phyloP scores from a whole-genome alignment of 2,329 filamentous ascomycete genomes.

The Penicillium griseofulvum region DNA sequence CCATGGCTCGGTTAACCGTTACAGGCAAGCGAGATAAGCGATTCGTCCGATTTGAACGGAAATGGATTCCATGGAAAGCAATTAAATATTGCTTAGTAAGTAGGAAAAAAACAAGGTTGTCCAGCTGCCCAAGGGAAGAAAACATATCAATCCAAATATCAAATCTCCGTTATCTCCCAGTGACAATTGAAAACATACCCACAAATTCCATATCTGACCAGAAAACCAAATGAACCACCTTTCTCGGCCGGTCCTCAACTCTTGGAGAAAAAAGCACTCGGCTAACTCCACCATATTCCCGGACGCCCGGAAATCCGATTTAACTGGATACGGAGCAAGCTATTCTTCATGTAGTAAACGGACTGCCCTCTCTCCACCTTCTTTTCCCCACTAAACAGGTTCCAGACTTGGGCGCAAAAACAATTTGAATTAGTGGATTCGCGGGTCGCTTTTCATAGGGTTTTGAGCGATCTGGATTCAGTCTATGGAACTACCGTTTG shows the following conservation, averaged over 20 bases:
- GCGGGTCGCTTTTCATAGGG: neutral
- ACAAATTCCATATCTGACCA: too few species aligned
- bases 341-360: neutral
- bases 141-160: too few species aligned
- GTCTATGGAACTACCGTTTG: too few species aligned
- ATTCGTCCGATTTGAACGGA: neutral
- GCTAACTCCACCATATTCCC: neutral
- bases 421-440: neutral
- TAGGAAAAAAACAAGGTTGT: too few species aligned
- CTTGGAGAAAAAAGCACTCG: neutral
- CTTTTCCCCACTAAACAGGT: neutral
- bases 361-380: neutral
- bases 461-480: too few species aligned
- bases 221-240: neutral
- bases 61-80: neutral
- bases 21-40: slow-evolving; percentile 1
- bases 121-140: too few species aligned
- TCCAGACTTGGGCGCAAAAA: too few species aligned
- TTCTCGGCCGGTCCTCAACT: neutral
- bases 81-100: neutral
- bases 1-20: neutral
- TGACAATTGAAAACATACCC: too few species aligned
- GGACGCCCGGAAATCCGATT: neutral
- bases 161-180: too few species aligned
- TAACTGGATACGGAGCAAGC: neutral